phyloP scores from a whole-genome alignment of 371 early-diverging fungal species.

The Saksenaea vasiformis region DNA sequence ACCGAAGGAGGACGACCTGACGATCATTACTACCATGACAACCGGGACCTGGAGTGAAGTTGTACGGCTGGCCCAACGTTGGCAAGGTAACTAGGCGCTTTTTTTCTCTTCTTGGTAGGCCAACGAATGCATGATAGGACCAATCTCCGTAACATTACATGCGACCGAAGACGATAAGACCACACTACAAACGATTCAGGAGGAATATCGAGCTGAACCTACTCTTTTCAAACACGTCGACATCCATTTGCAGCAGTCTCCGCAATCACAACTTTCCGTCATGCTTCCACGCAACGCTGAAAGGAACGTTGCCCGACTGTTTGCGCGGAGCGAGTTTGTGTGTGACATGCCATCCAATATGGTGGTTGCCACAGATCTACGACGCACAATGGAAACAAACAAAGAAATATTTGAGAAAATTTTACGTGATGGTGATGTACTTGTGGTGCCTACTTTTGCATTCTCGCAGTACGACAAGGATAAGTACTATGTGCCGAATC shows the following conservation, averaged over 20 bases:
- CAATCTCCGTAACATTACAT: slow-evolving; percentile 48
- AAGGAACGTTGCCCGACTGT: slow-evolving; percentile 50
- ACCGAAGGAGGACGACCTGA: slow-evolving; percentile 31
- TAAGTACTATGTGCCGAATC: slow-evolving; percentile 24
- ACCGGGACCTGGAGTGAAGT: slow-evolving; percentile 40
- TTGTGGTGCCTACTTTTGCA: slow-evolving; percentile 46
- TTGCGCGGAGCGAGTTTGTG: slow-evolving; percentile 40
- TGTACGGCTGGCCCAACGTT: slow-evolving; percentile 35
- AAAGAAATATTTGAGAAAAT: slow-evolving; percentile 33
- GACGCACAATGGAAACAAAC: slow-evolving; percentile 38
- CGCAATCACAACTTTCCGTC: slow-evolving; percentile 26
- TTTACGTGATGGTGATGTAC: slow-evolving; percentile 35
- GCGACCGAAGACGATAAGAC: slow-evolving; percentile 22
- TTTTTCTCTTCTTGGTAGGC: background rate
- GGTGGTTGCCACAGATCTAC: slow-evolving; percentile 43
- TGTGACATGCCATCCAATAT: slow-evolving; percentile 39
- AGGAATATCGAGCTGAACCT: slow-evolving; percentile 22
- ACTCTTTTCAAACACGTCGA: slow-evolving; percentile 34
- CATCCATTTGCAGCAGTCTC: slow-evolving; percentile 34
- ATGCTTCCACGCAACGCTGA: slow-evolving; percentile 47
- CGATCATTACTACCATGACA: slow-evolving; percentile 42
- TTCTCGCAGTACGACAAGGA: slow-evolving; percentile 22
- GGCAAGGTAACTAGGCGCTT: slow-evolving; percentile 37
- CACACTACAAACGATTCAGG: slow-evolving; percentile 18
- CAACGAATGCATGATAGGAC: slow-evolving; percentile 22